Percentiles rank a stretch among this genome's conserved stretches.
Evolutionary conservation across 768 basidiomycete species (phyloP).

Genomic region (Leccinum arenicola): DNA sequence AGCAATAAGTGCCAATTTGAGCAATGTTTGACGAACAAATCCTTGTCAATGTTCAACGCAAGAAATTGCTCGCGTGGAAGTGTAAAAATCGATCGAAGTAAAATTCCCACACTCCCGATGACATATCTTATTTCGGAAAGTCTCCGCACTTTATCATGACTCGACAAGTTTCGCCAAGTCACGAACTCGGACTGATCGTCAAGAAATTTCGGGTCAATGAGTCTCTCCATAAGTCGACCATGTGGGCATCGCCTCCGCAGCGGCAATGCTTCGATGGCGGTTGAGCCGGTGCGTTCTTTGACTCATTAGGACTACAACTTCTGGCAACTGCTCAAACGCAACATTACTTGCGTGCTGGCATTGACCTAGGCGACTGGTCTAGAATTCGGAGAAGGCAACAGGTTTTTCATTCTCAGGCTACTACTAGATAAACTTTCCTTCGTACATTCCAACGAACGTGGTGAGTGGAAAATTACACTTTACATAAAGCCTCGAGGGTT

Average conservation of each 20-base stretch:
- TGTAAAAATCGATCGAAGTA: too few relatives aligned
- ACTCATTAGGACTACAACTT: background rate
- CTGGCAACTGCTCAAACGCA: too few relatives aligned
- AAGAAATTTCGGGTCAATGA: background rate
- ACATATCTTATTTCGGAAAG: slow-evolving; percentile 23
- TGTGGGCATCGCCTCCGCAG: too few relatives aligned
- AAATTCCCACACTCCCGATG: slow-evolving; percentile 18
- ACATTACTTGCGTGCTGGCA: background rate
- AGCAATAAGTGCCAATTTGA: background rate
- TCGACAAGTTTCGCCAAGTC: too few relatives aligned
- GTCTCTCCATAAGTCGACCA: too few relatives aligned
- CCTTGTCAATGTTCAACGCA: too few relatives aligned
- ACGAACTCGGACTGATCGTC: background rate
- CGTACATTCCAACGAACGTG: slow-evolving; percentile 6
- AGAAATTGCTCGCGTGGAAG: background rate
- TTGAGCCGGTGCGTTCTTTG: background rate
- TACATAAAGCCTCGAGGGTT: background rate
- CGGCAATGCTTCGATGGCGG: background rate
- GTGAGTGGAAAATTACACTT: slow-evolving; percentile 6
- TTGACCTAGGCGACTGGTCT: background rate
- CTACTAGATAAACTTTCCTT: background rate
- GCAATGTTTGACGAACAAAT: background rate
- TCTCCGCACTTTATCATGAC: slow-evolving; percentile 4
- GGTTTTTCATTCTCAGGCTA: background rate
- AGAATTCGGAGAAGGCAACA: background rate